Base-by-base conservation (phyloP, 2,329 filamentous ascomycete species). In the Lachnellula arida region DNA sequence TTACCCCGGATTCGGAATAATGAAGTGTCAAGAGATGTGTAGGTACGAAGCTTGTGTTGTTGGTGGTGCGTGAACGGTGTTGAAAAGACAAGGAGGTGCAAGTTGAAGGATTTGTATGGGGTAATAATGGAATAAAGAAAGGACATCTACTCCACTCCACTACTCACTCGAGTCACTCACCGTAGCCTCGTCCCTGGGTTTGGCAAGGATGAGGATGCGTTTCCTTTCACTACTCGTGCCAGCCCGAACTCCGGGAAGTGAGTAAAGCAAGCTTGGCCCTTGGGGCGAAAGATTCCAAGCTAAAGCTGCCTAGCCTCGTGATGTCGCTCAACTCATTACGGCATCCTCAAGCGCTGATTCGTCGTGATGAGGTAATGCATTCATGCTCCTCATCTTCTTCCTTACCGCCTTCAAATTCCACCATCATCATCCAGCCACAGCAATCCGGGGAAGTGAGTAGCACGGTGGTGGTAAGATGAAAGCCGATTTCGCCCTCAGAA, bases 321-420 rank as follows among this genome's bases (percentile, higher is more conserved):
- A 17, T n/a, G 19, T 1, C 6, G 25, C 12, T 5, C 39, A 42
- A 32, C 22, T 47, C 23, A 55, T 55, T 55, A 55, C 53, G 53
- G 53, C 53, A 55, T 55, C 25, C 25, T 46, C 5, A 3, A 4
- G 11, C 22, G 15, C 9, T 51, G 49, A 51, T 51, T 51, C 35
- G 49, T 23, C 19, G 49, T 23, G 49, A 42, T 51, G 49, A 51
- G 49, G 49, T 53, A 37, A 53, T 37, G 39, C 6, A 32, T 32
- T 32, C 9, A 8, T 32, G 22, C 28, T 11, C 5, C 2, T 44
- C 17, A 15, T n/a, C 42, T 19, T n/a, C 17, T 47, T 5, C 14
- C 4, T 22, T 47, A 47, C 23, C 28, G 44, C 44, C 23, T 32
- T 14, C 44, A 47, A 15, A 32, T 28, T 22, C 12, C 44, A 11